Base-by-base conservation (phyloP, 2,329 filamentous ascomycete species). In the Daldinia sp. region DNA sequence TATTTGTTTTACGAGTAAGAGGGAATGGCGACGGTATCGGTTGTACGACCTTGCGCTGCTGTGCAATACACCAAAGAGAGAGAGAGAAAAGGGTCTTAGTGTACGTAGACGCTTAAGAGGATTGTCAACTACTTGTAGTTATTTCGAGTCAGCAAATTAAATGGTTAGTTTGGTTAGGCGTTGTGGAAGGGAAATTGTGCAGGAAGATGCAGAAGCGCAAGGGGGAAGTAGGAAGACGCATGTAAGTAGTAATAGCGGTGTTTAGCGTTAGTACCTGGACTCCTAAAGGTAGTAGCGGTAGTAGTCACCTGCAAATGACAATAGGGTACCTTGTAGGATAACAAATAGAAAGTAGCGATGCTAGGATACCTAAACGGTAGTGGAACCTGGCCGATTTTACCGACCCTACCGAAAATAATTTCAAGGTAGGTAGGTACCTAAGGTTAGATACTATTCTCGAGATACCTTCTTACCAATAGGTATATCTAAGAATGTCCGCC, bases 121-220 rank as follows among this genome's bases (percentile, higher is more conserved):
- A 15, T 43, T 23, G 34, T 45, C 48, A 57, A 61, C 58, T 51
- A 51, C n/a, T n/a, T n/a, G n/a, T n/a, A n/a, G n/a, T 32, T 57
- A 58, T 32, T 54, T 50, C 25, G 29, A 58, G 52, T 57, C 45
- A 58, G 60, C 56, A 63, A 57, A 64, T 64, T 59, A 52, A 55
- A 57, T 62, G 59, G 51, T 59, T 32, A 60, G 54, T 58, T 48
- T 62, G 59, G 51, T 59, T 32, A 60, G 54, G 61, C 51, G 63
- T 66, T 63, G 63, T 67, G 64, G 58, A 64, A 67, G 58, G 61
- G 58, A 58, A 61, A 47, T 11, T 45, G 21, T 64, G 61, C 58
- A 64, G 61, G 54, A 62, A 59, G 64, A 57, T 62, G 61, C 51
- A 60, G 63, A 11, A 10, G 35, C 53, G 51, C 50, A 62, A n/a